A percentile compares a stretch with the other conserved stretches of the same genome.
Conservation (phyloP, 805 yeast species). For the Pichia thaimueangensis region DNA sequence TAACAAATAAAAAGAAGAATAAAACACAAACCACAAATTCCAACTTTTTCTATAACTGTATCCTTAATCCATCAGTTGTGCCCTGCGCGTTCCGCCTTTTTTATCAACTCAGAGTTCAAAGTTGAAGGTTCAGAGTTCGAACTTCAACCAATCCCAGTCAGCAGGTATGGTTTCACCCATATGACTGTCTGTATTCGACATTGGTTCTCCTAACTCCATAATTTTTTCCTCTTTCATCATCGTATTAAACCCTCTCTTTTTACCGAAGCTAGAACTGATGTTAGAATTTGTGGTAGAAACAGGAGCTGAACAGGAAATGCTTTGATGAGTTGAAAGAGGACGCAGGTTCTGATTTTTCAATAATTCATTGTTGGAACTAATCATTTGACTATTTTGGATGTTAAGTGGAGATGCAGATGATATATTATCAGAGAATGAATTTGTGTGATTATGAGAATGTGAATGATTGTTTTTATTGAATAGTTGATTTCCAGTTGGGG, state of each 20-base stretch:
- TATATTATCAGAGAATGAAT: background rate
- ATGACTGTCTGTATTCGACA: constrained; percentile 21
- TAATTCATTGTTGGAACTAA: background rate
- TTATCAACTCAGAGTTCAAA: too few species aligned
- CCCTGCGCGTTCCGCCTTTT: background rate
- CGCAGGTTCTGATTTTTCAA: background rate
- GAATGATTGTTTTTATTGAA: background rate
- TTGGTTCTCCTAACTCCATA: constrained; percentile 13
- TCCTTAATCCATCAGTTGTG: too few species aligned
- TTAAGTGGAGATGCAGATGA: background rate
- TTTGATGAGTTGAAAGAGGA: background rate
- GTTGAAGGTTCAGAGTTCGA: constrained; percentile 22
- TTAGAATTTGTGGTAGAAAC: too few species aligned
- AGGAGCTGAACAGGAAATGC: background rate
- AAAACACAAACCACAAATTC: too few species aligned
- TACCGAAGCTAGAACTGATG: constrained; percentile 5
- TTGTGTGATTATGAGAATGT: background rate
- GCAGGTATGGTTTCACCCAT: constrained; percentile 30
- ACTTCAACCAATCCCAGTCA: constrained; percentile 35
- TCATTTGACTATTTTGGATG: background rate
- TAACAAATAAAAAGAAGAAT: too few species aligned
- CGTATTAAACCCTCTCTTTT: constrained; percentile 8
- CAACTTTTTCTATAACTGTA: too few species aligned
- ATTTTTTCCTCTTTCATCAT: constrained; percentile 6
- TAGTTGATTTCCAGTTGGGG: constrained; percentile 13